Conservation (phyloP, 805 yeast species). For the Hyphopichia homilentoma region DNA sequence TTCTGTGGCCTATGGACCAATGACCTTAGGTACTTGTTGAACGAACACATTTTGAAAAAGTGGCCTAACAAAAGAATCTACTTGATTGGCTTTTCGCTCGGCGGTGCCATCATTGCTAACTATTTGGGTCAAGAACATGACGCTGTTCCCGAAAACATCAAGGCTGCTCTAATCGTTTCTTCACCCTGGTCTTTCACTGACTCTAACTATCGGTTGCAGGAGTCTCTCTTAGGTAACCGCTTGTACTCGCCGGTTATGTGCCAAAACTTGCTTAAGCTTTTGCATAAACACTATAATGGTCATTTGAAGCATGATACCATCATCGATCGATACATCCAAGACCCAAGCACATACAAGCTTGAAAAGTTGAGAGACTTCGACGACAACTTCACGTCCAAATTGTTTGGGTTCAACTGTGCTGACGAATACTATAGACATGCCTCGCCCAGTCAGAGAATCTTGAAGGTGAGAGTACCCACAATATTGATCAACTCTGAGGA, state of each 20-base stretch:
- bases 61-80: conserved; percentile 65
- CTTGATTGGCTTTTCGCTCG: conserved; percentile 68
- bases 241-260: conserved; percentile 43
- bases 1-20: conserved; percentile 68
- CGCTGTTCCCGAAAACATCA: conserved; percentile 46
- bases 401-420: conserved; percentile 62
- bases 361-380: conserved; percentile 56
- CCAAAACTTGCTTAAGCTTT: conserved; percentile 29
- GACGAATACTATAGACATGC: conserved; percentile 63
- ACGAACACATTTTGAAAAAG: conserved; percentile 42
- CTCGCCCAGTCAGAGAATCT: conserved; percentile 54
- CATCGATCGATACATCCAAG: conserved; percentile 21
- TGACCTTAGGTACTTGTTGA: conserved; percentile 60
- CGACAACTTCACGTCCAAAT: conserved; percentile 53
- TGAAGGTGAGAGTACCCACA: conserved; percentile 57
- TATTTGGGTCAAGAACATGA: conserved; percentile 63
- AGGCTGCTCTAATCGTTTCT: conserved; percentile 58
- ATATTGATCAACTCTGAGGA: conserved; percentile 59
- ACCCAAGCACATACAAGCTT: conserved; percentile 29
- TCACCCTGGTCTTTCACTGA: conserved; percentile 72
- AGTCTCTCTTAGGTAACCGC: conserved; percentile 34
- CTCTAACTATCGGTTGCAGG: conserved; percentile 44
- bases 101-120: conserved; percentile 63
- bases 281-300: conserved; percentile 28
- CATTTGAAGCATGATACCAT: conserved; percentile 18